phyloP scores from a whole-genome alignment of 2,329 filamentous ascomycete species.

The Trichoderma atrobrunneum region DNA sequence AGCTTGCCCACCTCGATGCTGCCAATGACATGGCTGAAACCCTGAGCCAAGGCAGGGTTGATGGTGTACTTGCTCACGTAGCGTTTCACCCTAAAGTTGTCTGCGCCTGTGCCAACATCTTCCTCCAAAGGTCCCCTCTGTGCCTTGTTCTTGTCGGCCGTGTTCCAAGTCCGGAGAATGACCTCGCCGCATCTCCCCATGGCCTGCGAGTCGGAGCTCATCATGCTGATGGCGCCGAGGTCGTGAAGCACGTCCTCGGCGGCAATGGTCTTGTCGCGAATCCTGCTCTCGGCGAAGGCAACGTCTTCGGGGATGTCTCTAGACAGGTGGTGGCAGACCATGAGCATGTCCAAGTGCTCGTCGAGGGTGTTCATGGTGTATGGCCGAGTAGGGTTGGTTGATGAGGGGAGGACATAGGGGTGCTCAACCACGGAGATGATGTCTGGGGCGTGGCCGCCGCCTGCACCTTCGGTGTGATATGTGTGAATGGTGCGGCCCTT shows the following conservation, averaged over 20 bases:
- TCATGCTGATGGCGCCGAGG: constrained; percentile 94
- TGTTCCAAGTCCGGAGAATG: constrained; percentile 91
- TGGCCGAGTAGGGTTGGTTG: constrained; percentile 88
- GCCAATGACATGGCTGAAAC: constrained; percentile 82
- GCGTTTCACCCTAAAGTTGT: constrained; percentile 89
- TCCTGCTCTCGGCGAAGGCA: constrained; percentile 90
- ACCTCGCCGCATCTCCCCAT: constrained; percentile 98
- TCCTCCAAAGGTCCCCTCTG: constrained; percentile 75
- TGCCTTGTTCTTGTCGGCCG: constrained; percentile 92
- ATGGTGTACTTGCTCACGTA: constrained; percentile 96
- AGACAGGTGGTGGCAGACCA: constrained; percentile 94
- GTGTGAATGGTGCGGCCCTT: constrained; percentile 88
- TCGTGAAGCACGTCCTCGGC: constrained; percentile 96
- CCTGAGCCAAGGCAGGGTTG: constrained; percentile 88
- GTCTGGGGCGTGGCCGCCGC: constrained; percentile 91
- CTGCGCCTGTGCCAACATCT: constrained; percentile 74
- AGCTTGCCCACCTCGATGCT: constrained; percentile 86
- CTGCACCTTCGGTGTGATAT: constrained; percentile 94
- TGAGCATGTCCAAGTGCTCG: constrained; percentile 96
- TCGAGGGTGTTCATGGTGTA: constrained; percentile 91
- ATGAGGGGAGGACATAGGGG: constrained; percentile 81
- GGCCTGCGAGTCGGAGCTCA: constrained; percentile 91
- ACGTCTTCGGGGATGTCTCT: constrained; percentile 94
- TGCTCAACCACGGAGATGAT: constrained; percentile 93
- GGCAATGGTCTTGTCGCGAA: constrained; percentile 92